Conservation (phyloP, 495 filamentous ascomycete species). For the Tuber melanosporum region DNA sequence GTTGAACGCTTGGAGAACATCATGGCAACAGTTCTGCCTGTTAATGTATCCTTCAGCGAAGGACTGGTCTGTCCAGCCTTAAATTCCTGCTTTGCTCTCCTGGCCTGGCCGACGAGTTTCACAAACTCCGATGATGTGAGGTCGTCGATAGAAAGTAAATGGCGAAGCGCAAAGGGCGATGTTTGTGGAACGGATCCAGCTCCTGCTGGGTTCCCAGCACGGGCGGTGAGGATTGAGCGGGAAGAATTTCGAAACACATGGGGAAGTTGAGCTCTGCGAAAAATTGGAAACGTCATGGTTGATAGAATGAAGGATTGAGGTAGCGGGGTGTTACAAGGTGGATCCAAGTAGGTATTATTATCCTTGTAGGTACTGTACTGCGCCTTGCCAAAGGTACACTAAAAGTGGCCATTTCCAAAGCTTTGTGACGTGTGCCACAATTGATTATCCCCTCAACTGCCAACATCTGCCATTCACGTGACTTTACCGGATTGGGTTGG, state of each 20-base stretch:
- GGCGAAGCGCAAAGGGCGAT: conserved; percentile 51
- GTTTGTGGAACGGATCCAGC: neutral
- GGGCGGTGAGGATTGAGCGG: neutral
- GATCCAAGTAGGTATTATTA: neutral
- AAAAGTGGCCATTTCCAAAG: too few species aligned
- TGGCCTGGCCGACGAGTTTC: conserved; percentile 72
- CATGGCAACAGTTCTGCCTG: conserved; percentile 82
- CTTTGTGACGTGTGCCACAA: too few species aligned
- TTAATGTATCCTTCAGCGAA: conserved; percentile 53
- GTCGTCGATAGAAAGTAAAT: conserved; percentile 86
- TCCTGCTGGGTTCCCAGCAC: neutral
- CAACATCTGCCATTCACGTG: too few species aligned
- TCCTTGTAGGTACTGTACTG: too few species aligned
- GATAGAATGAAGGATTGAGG: neutral
- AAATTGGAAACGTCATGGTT: neutral
- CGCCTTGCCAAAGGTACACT: too few species aligned
- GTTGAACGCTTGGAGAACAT: conserved; percentile 94
- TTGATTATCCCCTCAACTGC: too few species aligned
- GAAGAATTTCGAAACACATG: neutral
- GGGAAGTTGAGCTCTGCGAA: neutral
- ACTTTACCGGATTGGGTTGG: too few species aligned
- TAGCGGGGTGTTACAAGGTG: neutral
- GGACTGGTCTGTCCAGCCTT: conserved; percentile 55
- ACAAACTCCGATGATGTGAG: conserved; percentile 71
- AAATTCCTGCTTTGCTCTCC: conserved; percentile 64